Evolutionary conservation across 2,329 filamentous ascomycete species (phyloP).

Genomic region (Colletotrichum plurivorum): DNA sequence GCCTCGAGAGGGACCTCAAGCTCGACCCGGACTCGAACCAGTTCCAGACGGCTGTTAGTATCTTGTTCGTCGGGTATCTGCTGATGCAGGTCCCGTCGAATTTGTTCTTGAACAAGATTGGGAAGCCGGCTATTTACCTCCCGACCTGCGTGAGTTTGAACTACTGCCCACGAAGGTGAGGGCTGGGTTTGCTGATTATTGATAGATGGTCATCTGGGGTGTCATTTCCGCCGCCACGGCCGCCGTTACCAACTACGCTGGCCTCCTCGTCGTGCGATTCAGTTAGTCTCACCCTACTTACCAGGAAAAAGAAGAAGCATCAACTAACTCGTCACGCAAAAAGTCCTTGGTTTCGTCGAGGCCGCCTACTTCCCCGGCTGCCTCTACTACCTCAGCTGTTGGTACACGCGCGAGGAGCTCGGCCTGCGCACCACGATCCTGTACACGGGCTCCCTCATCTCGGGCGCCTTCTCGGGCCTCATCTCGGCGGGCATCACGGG

Average conservation of each 20-base stretch:
- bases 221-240: slow-evolving; percentile 59
- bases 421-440: slow-evolving; percentile 76
- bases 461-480: slow-evolving; percentile 79
- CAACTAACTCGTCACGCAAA: not conserved
- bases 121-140: slow-evolving; percentile 62
- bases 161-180: rapidly evolving
- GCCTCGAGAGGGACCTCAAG: slow-evolving; percentile 55
- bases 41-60: slow-evolving; percentile 62
- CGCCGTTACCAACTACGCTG: slow-evolving; percentile 49
- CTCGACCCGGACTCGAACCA: slow-evolving; percentile 48
- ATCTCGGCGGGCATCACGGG: slow-evolving; percentile 75
- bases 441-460: slow-evolving; percentile 78
- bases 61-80: slow-evolving; percentile 66
- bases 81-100: slow-evolving; percentile 68
- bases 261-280: slow-evolving; percentile 54
- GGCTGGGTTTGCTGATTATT: not conserved
- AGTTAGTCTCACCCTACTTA: slow-evolving; percentile 18
- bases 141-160: slow-evolving; percentile 56
- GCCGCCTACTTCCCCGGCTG: slow-evolving; percentile 55
- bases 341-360: slow-evolving; percentile 31
- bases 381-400: slow-evolving; percentile 74
- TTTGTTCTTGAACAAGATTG: slow-evolving; percentile 66
- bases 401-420: slow-evolving; percentile 80
- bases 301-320: not conserved
- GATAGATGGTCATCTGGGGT: slow-evolving; percentile 58